phyloP scores from a whole-genome alignment of 176 grass and related monocot species.

The Phragmites australis region DNA sequence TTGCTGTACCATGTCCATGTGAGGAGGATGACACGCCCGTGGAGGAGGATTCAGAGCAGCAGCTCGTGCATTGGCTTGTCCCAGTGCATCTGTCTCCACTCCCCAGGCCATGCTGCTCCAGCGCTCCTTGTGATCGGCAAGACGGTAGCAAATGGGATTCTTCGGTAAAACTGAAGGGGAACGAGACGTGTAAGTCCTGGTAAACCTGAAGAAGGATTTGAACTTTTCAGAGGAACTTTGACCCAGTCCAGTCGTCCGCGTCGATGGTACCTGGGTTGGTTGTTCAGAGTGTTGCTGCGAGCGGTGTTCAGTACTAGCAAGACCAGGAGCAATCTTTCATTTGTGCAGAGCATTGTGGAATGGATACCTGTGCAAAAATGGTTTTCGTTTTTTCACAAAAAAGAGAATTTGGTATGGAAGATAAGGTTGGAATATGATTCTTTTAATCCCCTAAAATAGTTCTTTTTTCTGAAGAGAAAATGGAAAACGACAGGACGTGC shows the following conservation, averaged over 20 bases:
- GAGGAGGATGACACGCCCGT: background rate
- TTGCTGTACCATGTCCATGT: background rate
- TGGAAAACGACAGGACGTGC: background rate
- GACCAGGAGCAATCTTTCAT: background rate
- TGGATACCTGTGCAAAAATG: background rate
- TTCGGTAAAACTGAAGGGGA: background rate
- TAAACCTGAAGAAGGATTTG: background rate
- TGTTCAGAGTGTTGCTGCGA: background rate
- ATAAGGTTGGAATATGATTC: background rate
- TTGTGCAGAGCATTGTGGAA: background rate
- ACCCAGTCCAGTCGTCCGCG: background rate
- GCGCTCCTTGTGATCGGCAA: background rate
- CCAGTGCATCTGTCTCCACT: background rate
- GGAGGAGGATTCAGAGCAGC: background rate
- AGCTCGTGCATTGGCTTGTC: background rate
- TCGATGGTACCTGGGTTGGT: background rate
- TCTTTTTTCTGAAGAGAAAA: background rate
- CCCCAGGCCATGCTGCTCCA: too few species aligned
- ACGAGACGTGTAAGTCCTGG: background rate
- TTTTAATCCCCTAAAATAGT: background rate
- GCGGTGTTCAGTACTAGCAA: background rate
- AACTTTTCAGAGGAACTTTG: background rate
- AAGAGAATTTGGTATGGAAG: background rate
- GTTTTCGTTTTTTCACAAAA: background rate
- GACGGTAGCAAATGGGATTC: background rate